Evolutionary conservation across 116 monocot genomes (phyloP), one percentile per base, ranked within the genome.

Genomic region (Dioscorea cayenensis): DNA sequence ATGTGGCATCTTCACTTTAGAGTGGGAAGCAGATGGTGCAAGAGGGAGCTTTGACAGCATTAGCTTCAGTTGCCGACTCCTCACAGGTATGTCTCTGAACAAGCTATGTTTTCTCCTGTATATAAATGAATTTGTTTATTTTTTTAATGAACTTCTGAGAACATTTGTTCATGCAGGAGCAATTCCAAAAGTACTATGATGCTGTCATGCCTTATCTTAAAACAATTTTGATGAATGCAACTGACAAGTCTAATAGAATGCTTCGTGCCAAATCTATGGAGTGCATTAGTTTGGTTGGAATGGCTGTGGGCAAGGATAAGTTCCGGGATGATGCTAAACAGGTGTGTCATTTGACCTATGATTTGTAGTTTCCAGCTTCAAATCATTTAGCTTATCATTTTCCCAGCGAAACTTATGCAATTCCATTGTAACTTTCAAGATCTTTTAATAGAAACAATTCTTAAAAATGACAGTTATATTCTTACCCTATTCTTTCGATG

Each of bases 211-310:
- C 99, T n/a, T 91, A 88, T 65, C 75, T 99, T 6, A 99, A 99
- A 72, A 81, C 77, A 69, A 93, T 99, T 81, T 75, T 99, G 67
- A 82, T 99, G 73, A 93, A 88, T 82, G 94, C 99, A 66, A 93
- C 93, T 81, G 90, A 94, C 70, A 93, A 91, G 73, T 89, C 94
- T 20, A 94, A 93, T 71, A 78, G 94, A 28, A 99, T 94, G 94
- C 83, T 99, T 59, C 90, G 93, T 81, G 97, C 97, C n/a, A 97
- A 97, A 80, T 84, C 93, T 55, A 93, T 97, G 90, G 97, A 97
- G 65, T 93, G 97, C 76, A 97, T 97, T 29, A 99, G 99, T 80
- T 82, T 99, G 66, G 94, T 99, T 75, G 99, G 99, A 55, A 90
- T 93, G 90, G 99, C 99, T 65, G 99, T 94, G 58, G 99, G 99